Base-by-base conservation (phyloP, 2,329 filamentous ascomycete species). In the Catunica adiposa region DNA sequence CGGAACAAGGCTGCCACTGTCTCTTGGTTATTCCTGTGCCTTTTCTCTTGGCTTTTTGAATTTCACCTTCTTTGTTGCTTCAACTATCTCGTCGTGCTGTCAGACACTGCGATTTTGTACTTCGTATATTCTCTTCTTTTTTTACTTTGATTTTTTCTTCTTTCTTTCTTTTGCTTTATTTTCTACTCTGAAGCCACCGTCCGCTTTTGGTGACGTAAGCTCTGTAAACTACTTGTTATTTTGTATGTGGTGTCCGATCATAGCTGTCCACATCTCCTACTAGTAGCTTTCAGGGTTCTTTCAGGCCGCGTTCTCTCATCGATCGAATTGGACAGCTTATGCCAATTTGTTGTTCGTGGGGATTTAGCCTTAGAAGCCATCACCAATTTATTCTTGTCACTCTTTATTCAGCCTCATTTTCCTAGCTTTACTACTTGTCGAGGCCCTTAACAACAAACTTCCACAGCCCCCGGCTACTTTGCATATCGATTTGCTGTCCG, bases 51-150 rank as follows among this genome's bases (percentile, higher is more conserved):
- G 37, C n/a, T 11, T 38, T 38, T 48, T 51, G 25, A n/a, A 46
- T 44, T 50, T 59, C 58, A 44, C 37, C 46, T 59, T 59, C 62
- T 65, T 65, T 66, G 65, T 63, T 63, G 58, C 60, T 64, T 66
- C 20, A 14, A 44, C 15, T 44, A 11, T 44, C 15, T 44, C n/a
- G 40, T 44, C 11, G 29, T 34, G 29, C 29, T 34, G 29, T 34
- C 29, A 34, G 29, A 34, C 29, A 34, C 29, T 34, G 11, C 29
- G 29, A 34, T 34, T 5, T 34, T 34, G 11, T 8, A 17, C n/a
- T 44, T 44, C 40, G 15, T 44, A 4, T 22, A n/a, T 22, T 44
- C 40, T 17, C 20, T 29, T 31, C 31, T 26, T 46, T 29, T 17
- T 29, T 20, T 26, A 25, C 46, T 40, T 42, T n/a, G 25, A 58